Evolutionary conservation across 2,329 filamentous ascomycete species (phyloP), one percentile per base, ranked within the genome.

Genomic region (Cercospora zeae-maydis): DNA sequence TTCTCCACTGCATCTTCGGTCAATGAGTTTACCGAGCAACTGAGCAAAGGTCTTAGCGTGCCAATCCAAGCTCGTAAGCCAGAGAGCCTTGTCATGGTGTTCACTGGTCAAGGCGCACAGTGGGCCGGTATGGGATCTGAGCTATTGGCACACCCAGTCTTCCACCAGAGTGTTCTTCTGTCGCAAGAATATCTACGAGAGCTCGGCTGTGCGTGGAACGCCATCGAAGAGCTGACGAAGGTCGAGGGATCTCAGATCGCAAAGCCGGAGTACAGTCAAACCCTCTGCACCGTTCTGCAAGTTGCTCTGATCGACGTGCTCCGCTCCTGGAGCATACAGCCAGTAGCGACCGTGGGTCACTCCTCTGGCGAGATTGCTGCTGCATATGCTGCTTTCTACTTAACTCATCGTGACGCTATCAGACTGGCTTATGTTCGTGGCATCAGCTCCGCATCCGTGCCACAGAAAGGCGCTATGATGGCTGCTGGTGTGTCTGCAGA

Each of bases 251-350:
- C 4, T 47, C 42, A 19, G 24, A 47, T 47, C 9, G 16, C 21
- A 13, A 47, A 47, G 19, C 37, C 52, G 7, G 39, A 56, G 9
- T 39, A 56, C 14, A 49, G 58, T 4, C 65, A 67, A 53, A 59
- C 63, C 4, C 34, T 58, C 2, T 63, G 57, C 21, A 67, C 65
- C 11, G 65, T 60, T 10, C 30, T 65, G n/a, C 65, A 67, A 34
- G 37, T 63, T 16, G 65, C 65, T 11, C 34, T 61, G 14, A 58
- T 65, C 11, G 42, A 56, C 24, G 2, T 53, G 24, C 54, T 67
- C 9, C 57, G 14, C 55, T 7, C 37, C 11, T 9, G 21, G 5
- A 19, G 42, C 11, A 19, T 47, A 11, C 13, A 24, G 1, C 42
- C 42, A 24, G 42, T 19, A 47, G 42, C 42, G 21, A 19, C 24